Base-by-base conservation (phyloP, 352 stramenopile genomes). In the Phytophthora agathidicida region DNA sequence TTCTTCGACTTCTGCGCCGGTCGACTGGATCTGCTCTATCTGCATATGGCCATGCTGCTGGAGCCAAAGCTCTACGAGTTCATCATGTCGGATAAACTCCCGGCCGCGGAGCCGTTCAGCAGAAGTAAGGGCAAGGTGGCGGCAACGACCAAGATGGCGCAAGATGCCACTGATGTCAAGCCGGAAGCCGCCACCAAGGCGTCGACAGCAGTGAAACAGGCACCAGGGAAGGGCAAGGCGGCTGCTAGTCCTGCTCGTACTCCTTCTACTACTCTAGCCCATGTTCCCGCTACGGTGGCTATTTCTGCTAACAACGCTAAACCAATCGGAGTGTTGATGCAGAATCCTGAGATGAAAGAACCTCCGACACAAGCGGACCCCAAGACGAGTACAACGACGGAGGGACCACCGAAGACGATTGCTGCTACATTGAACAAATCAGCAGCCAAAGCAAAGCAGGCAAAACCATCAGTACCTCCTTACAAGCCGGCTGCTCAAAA, bases 1-100 rank as follows among this genome's bases (percentile, higher is more conserved):
- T 90, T 90, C 55, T 83, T 88, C 23, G 68, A 88, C 26, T 86
- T 68, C 10, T 90, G 80, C 32, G 64, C 60, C 7, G 78, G 78
- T 2, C 56, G 80, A 39, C 62, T 88, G 5, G 80, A 90, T 45
- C 54, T 90, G 17, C 55, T 90, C 10, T 90, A 90, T 55, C 65
- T 90, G 26, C 77, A 88, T 45, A 87, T 88, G 78, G 77, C 67
- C 4, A 68, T 88, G 65, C 28, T 83, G 26, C 62, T 88, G 5
- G 72, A 88, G 27, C 68, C 75, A 0, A 67, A 80, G 46, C 66
- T 90, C 1, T 75, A 67, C 33, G 56, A 75, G 44, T 68, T 84
- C 20, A 54, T 90, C 48, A 52, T 87, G 42, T 68, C 50, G 8
- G 61, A 82, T 27, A 62, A 36, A 14, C 61, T 77, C 46, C 39